Evolutionary conservation across 345 rosid species (phyloP), one percentile per base, ranked within the genome.

Genomic region (Chamaenerion angustifolium): DNA sequence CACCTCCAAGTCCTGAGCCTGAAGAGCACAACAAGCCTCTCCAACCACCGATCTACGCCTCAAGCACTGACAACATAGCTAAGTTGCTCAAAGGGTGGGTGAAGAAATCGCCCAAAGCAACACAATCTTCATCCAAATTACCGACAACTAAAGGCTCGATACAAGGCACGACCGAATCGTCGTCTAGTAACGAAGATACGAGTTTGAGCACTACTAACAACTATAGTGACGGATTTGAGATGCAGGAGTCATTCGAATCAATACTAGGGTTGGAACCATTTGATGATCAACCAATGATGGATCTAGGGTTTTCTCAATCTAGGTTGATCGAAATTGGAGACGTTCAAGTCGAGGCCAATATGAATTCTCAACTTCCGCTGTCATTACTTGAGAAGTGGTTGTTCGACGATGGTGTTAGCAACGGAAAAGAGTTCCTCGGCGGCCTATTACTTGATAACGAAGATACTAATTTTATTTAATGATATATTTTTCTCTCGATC

Each of bases 31-130:
- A 12, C 19, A 45, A 41, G 43, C 40, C 56, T 48, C 17, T 17
- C 53, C 49, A 60, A 13, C 14, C 62, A 2, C 40, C 49, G 13
- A 27, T 40, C 10, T 71, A 71, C 46, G 69, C 71, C 13, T 71
- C 70, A 15, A 71, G 61, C 56, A 57, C 72, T 37, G 76, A 71
- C 45, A 71, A 71, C 47, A 71, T 71, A 10, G 72, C 69, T 0
- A 60, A 48, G 55, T 19, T 71, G 53, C 76, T 71, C 15, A 44
- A 67, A 54, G 72, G 61, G 10, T 71, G 76, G 76, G 54, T 49
- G 51, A 60, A 49, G 59, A 60, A 55, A 46, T 42, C 58, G 5
- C 55, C 18, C n/a, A 41, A 19, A 3, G 43, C 40, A 5, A 21
- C 19, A 18, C 37, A 10, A 12, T 15, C 15, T 54, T 57, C 52